A percentile compares a stretch with the other conserved stretches of the same genome.
Conservation (phyloP, 2,329 filamentous ascomycete species). For the Fusarium stilboides region DNA sequence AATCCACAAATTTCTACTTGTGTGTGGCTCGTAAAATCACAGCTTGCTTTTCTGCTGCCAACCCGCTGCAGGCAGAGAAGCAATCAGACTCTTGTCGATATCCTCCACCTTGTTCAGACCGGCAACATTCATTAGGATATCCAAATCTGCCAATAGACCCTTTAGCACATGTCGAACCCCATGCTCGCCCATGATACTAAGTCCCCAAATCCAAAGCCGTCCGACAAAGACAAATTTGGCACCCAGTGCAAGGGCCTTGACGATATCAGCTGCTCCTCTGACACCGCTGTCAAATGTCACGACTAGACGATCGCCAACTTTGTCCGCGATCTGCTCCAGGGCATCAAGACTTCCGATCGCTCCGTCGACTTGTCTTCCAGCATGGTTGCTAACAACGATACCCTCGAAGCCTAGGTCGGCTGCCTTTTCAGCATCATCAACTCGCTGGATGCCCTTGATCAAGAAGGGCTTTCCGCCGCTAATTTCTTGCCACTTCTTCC, state of each 20-base stretch:
- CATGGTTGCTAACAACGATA: constrained; percentile 14
- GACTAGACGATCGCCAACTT: constrained; percentile 20
- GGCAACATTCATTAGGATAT: constrained; percentile 18
- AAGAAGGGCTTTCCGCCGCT: constrained; percentile 22
- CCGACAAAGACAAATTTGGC: constrained; percentile 32
- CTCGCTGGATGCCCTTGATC: constrained; percentile 28
- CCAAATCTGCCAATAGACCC: constrained; percentile 12
- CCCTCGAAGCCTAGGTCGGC: constrained; percentile 20
- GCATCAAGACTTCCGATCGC: constrained; percentile 19
- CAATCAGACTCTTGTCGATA: constrained; percentile 12
- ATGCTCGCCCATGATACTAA: constrained; percentile 30
- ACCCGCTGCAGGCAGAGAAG: background rate
- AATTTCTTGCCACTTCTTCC: constrained; percentile 22
- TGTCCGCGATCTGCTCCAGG: constrained; percentile 11
- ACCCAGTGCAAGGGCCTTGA: constrained; percentile 31
- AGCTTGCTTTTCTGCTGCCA: constrained; percentile 6
- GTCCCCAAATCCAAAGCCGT: constrained; percentile 26
- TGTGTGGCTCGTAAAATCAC: background rate
- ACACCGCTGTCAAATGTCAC: constrained; percentile 30
- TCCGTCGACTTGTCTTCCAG: constrained; percentile 11
- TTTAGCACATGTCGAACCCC: constrained; percentile 25
- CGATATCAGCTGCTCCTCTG: constrained; percentile 27
- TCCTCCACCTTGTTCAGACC: constrained; percentile 10
- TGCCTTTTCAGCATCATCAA: constrained; percentile 15
- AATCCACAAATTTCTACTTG: too few species aligned